Percentiles rank a stretch among this genome's conserved stretches.
These are phyloP conservation scores for Asclepias syriaca DNA, from an alignment of 257 asterid species.

Conservation along the genomic window DNA sequence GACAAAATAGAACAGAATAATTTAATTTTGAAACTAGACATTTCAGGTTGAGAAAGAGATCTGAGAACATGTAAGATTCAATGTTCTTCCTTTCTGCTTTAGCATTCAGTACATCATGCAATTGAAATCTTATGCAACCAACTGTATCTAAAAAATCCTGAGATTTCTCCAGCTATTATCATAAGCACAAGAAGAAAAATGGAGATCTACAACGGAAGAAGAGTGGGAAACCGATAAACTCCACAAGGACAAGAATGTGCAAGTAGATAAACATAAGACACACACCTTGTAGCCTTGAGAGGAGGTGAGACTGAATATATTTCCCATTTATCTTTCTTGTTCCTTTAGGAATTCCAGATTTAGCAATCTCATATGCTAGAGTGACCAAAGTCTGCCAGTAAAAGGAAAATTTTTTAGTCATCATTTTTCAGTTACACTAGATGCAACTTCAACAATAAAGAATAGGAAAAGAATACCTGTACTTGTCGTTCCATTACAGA, in stretches of 20 bases:
- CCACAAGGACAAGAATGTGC: neutral
- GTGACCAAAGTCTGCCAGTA: slow-evolving; percentile 59
- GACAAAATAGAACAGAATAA: neutral
- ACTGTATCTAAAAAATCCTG: neutral
- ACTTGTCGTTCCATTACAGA: slow-evolving; percentile 54
- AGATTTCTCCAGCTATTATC: neutral
- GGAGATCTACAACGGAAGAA: neutral
- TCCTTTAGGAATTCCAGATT: slow-evolving; percentile 55
- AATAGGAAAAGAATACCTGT: slow-evolving; percentile 38
- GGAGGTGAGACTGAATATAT: slow-evolving; percentile 78
- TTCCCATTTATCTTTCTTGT: slow-evolving; percentile 83
- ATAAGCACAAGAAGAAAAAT: neutral
- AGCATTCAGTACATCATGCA: neutral
- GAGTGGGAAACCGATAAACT: neutral
- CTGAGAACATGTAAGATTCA: neutral
- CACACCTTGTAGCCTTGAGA: slow-evolving; percentile 61
- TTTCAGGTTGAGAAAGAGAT: too few relatives aligned
- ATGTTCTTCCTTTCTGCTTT: neutral
- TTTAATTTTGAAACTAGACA: neutral
- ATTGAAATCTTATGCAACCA: neutral
- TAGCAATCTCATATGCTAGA: slow-evolving; percentile 71
- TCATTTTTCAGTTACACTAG: neutral
- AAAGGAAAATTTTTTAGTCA: neutral
- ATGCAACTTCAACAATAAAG: neutral
- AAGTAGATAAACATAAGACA: neutral